phyloP scores from a whole-genome alignment of 106 monocot species.

The Dendrobium officinale region DNA sequence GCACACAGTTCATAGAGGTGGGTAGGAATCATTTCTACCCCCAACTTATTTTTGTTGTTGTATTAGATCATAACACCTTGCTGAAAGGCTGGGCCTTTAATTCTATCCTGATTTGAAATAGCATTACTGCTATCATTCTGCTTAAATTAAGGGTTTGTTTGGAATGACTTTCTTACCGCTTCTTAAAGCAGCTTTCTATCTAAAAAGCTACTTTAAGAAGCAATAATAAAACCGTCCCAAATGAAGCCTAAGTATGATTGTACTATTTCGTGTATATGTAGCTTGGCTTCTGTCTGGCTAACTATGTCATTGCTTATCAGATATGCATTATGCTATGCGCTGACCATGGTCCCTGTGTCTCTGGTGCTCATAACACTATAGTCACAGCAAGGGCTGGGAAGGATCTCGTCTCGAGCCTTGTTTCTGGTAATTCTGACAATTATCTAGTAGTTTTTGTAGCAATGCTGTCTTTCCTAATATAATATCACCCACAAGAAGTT shows the following conservation, averaged over 20 bases:
- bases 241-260: not conserved
- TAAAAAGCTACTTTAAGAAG: too few relatives aligned
- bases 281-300: not conserved
- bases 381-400: slow-evolving; percentile 97
- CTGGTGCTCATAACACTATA: slow-evolving; percentile 95
- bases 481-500: not conserved
- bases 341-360: slow-evolving; percentile 98
- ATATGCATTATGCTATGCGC: slow-evolving; percentile 98
- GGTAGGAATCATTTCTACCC: not conserved
- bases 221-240: too few relatives aligned
- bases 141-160: not conserved
- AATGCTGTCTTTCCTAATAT: not conserved
- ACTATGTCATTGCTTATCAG: slow-evolving; percentile 22
- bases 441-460: not conserved
- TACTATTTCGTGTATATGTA: slow-evolving; percentile 4
- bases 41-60: too few relatives aligned
- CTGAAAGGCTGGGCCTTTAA: not conserved
- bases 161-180: too few relatives aligned
- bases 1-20: slow-evolving; percentile 98
- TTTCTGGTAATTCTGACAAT: slow-evolving; percentile 53
- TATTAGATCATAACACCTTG: not conserved
- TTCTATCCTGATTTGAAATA: not conserved
- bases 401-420: slow-evolving; percentile 91
- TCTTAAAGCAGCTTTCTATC: too few relatives aligned
- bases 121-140: not conserved